A percentile compares a stretch with the other conserved stretches of the same genome.
Evolutionary conservation across 2,329 filamentous ascomycete species (phyloP).

Genomic region (Neofusicoccum sp.): DNA sequence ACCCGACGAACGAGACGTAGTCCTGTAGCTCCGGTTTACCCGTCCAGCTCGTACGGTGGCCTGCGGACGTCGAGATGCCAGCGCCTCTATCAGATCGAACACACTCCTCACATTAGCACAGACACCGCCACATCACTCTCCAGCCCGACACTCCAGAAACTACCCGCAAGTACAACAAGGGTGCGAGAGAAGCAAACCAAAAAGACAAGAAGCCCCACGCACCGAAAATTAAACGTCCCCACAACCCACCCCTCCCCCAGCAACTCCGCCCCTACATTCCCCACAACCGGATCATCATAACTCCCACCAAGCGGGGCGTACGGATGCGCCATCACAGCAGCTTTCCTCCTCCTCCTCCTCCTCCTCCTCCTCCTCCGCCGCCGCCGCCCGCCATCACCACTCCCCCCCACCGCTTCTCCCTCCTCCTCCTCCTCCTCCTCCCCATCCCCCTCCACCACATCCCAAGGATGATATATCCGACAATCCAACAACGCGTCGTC

Average conservation of each 20-base stretch:
- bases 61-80: constrained; percentile 57
- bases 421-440: background rate
- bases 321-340: constrained; percentile 75
- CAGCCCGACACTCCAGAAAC: too few species aligned
- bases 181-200: constrained; percentile 21
- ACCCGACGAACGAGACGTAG: constrained; percentile 78
- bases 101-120: background rate
- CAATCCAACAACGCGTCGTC: constrained; percentile 75
- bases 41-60: constrained; percentile 83
- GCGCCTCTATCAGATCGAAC: constrained; percentile 63
- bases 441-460: background rate
- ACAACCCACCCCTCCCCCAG: constrained; percentile 72
- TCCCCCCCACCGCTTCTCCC: background rate
- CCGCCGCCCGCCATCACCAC: background rate
- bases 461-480: constrained; percentile 62
- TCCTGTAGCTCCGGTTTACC: constrained; percentile 77
- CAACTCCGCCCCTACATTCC: constrained; percentile 61
- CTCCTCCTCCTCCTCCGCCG: background rate
- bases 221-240: constrained; percentile 91
- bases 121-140: background rate
- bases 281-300: constrained; percentile 79
- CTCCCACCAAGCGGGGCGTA: constrained; percentile 85
- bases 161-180: too few species aligned
- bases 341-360: constrained; percentile 43
- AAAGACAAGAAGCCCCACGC: constrained; percentile 19